Percentiles rank a stretch among this genome's conserved stretches.
These are phyloP conservation scores for Claviceps maximensis DNA, from an alignment of 2,329 filamentous ascomycete species.

Conservation along the genomic window DNA sequence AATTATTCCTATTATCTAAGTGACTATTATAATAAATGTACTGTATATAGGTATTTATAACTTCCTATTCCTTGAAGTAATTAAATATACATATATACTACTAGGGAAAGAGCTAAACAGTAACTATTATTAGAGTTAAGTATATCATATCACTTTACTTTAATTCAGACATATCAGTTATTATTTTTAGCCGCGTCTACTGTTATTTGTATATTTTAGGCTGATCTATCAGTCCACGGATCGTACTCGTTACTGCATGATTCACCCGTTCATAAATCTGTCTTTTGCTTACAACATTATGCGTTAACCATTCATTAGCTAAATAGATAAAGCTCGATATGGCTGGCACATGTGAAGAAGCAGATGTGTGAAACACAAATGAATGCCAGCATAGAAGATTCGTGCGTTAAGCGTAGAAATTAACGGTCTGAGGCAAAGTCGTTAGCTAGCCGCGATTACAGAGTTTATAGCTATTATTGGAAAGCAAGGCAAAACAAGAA, in stretches of 20 bases:
- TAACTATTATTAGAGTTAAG: no score
- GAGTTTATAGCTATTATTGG: neutral
- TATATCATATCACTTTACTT: neutral
- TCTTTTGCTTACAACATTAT: neutral
- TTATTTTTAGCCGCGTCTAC: neutral
- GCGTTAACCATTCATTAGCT: neutral
- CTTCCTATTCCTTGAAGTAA: no score
- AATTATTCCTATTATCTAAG: no score
- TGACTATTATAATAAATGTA: no score
- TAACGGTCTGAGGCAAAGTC: constrained; percentile 34
- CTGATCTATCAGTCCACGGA: neutral
- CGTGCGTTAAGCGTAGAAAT: constrained; percentile 34
- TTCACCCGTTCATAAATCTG: neutral
- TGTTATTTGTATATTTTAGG: neutral
- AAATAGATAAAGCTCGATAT: neutral
- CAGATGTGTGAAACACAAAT: neutral
- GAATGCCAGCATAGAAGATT: neutral
- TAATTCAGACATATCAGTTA: neutral
- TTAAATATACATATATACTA: no score
- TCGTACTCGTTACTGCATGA: neutral
- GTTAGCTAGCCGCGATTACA: constrained; percentile 1
- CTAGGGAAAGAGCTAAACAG: no score
- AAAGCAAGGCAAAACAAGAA: no score
- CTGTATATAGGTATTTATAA: no score
- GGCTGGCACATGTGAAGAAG: neutral